phyloP scores from a whole-genome alignment of 2,329 filamentous ascomycete genomes.

The Pseudogymnoascus sp. region DNA sequence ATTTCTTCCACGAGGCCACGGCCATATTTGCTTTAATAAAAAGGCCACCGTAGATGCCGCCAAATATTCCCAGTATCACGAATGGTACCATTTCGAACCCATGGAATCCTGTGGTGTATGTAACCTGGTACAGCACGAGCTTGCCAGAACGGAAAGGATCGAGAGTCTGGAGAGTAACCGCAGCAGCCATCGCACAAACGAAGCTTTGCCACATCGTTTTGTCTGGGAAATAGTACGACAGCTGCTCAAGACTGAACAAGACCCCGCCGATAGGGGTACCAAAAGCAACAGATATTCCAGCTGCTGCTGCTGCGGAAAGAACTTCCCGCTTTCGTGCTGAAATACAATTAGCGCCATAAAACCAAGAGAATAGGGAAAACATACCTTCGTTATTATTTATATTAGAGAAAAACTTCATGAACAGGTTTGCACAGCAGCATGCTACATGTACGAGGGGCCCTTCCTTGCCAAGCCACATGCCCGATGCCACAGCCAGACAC shows the following conservation, averaged over 20 bases:
- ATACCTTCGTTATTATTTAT: conserved; percentile 81
- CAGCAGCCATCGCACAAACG: conserved; percentile 97
- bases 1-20: conserved; percentile 71
- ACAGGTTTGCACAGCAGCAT: conserved; percentile 89
- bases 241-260: conserved; percentile 90
- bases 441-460: conserved; percentile 92
- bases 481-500: conserved; percentile 85
- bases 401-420: conserved; percentile 78
- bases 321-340: conserved; percentile 86
- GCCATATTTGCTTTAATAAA: conserved; percentile 94
- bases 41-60: conserved; percentile 87
- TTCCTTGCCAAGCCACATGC: conserved; percentile 95
- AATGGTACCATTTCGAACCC: conserved; percentile 90
- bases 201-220: conserved; percentile 99
- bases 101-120: conserved; percentile 86
- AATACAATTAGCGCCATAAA: conserved; percentile 22
- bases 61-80: conserved; percentile 73
- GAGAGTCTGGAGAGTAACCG: conserved; percentile 82
- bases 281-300: conserved; percentile 89
- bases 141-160: conserved; percentile 95
- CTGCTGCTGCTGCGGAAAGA: conserved; percentile 82
- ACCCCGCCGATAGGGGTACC: conserved; percentile 91
- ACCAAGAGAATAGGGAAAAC: conserved; percentile 12
- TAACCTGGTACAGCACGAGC: conserved; percentile 91
- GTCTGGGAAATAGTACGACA: conserved; percentile 96